Evolutionary conservation across 2,329 filamentous ascomycete species (phyloP).

Genomic region (Cercospora brassicicola): DNA sequence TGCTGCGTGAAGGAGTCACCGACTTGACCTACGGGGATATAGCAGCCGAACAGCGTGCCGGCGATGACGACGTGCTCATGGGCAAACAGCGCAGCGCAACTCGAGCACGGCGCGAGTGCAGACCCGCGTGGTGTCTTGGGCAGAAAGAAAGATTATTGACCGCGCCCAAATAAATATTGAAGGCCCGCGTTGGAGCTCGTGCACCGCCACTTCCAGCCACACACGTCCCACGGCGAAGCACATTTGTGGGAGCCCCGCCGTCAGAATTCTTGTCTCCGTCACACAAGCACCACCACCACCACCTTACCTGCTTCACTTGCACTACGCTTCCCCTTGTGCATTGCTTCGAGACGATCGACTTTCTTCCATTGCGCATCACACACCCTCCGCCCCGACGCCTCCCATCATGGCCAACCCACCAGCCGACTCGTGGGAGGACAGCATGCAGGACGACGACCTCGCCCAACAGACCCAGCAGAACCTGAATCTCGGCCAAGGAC

Average conservation of each 20-base stretch:
- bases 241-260: neutral
- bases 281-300: neutral
- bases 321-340: neutral
- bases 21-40: neutral
- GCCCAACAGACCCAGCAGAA: constrained; percentile 42
- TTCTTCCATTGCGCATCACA: neutral
- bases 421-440: constrained; percentile 74
- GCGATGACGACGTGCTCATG: neutral
- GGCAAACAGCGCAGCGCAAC: neutral
- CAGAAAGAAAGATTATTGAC: neutral
- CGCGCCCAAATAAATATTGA: neutral
- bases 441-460: constrained; percentile 41
- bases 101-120: neutral
- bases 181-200: neutral
- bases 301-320: neutral
- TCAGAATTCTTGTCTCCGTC: neutral
- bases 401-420: constrained; percentile 33
- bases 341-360: neutral
- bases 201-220: neutral
- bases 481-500: constrained; percentile 37
- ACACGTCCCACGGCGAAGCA: neutral
- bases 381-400: neutral
- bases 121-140: neutral
- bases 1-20: neutral
- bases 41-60: neutral